Conservation (phyloP, 441 rosid genomes). For the Biscutella laevigata region DNA sequence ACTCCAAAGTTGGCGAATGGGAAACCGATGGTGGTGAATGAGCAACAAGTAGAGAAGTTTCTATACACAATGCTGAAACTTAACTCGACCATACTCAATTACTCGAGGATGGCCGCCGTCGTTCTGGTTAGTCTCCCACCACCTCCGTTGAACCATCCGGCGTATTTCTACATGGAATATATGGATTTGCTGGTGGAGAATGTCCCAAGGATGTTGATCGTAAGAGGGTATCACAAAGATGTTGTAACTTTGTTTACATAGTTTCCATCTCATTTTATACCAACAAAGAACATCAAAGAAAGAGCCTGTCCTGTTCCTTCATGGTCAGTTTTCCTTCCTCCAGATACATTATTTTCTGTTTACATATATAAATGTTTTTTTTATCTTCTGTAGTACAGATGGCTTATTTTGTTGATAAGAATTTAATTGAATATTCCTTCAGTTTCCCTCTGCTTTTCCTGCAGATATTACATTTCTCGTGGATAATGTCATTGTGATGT, state of each 20-base stretch:
- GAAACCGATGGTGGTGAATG: conserved; percentile 66
- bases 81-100: conserved; percentile 73
- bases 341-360: not conserved
- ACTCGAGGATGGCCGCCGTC: conserved; percentile 96
- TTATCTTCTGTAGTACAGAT: conserved; percentile 14
- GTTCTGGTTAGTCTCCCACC: conserved; percentile 95
- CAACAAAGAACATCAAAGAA: conserved; percentile 8
- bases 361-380: not conserved
- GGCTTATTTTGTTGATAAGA: conserved; percentile 15
- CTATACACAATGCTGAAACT: conserved; percentile 80
- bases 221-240: conserved; percentile 94
- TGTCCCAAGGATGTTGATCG: conserved; percentile 84
- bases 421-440: not conserved
- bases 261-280: conserved; percentile 15
- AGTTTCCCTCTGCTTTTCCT: not conserved
- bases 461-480: conserved; percentile 16
- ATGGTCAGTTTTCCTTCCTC: conserved; percentile 9
- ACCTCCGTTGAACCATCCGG: conserved; percentile 76
- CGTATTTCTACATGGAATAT: conserved; percentile 96
- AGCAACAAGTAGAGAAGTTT: conserved; percentile 92
- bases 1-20: conserved; percentile 57
- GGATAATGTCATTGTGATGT: not conserved
- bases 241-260: conserved; percentile 94
- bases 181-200: conserved; percentile 96
- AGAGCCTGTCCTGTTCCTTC: conserved; percentile 2